Evolutionary conservation across 345 rosid species (phyloP), one percentile per base, ranked within the genome.

Genomic region (Punica granatum): DNA sequence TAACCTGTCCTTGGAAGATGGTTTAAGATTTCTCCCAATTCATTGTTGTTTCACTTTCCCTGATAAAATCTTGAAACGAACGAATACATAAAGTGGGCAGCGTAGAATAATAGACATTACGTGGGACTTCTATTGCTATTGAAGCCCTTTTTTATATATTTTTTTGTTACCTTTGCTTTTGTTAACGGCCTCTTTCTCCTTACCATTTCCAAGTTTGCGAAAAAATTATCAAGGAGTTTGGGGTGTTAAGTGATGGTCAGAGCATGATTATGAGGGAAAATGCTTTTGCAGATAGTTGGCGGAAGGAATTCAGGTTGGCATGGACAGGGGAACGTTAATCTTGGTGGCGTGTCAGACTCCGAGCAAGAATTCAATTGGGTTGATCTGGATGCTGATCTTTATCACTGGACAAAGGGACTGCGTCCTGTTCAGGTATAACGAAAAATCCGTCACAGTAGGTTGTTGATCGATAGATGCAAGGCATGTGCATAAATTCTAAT

Each of bases 391-490:
- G 76, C 90, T 66, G 96, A 90, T 72, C 90, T 92, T 82, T 67
- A 64, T 66, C 76, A 78, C 28, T 92, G 97, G 97, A 84, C 90
- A 53, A 80, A 78, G 68, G 72, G 76, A 1, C 72, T 92, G 64
- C 96, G 97, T 54, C 97, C 94, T 35, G 84, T 90, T 76, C 97
- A 90, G 88, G 98, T 90, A 44, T 65, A 10, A 35, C 33, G 6
- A 2, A 66, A 53, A 14, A 16, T 35, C 35, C n/a, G 9, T 58
- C 6, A 32, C 7, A 6, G 15, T 64, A 1, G 16, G 61, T 30
- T 56, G 14, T 51, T n/a, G 28, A 10, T n/a, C 34, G 65, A 7
- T 6, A 37, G 34, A 41, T 16, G 4, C 42, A 16, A 26, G 35
- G 7, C 54, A 23, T 23, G 31, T 65, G 67, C 54, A 44, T 42